Percentiles rank a stretch among this genome's conserved stretches.
phyloP scores from a whole-genome alignment of 1,284 basidiomycete species.

The Ustilago sp. region DNA sequence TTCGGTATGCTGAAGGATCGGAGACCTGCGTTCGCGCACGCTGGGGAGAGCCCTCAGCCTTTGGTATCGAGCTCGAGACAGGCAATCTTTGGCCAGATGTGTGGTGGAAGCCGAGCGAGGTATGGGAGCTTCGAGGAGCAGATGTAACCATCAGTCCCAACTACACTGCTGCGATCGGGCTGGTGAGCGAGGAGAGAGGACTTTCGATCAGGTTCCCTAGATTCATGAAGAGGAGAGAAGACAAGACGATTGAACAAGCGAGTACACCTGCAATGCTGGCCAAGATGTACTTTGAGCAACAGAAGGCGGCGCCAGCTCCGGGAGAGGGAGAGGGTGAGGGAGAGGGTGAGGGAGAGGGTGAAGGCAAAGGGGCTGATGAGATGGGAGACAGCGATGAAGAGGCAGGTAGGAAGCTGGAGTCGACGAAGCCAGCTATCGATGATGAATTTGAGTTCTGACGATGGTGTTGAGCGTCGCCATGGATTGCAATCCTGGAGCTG shows the following conservation, averaged over 20 bases:
- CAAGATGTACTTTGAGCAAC: constrained; percentile 60
- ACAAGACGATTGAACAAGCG: constrained; percentile 59
- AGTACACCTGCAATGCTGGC: constrained; percentile 56
- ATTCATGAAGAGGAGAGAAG: constrained; percentile 67
- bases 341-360: constrained; percentile 27
- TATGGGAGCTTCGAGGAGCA: constrained; percentile 81
- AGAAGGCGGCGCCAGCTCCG: constrained; percentile 34
- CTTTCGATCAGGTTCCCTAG: constrained; percentile 70
- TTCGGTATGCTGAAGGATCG: constrained; percentile 39
- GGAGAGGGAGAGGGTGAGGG: constrained; percentile 26
- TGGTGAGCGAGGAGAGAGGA: constrained; percentile 77
- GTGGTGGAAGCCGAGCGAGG: constrained; percentile 80
- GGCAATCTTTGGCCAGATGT: constrained; percentile 81
- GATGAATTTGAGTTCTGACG: constrained; percentile 30
- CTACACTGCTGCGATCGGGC: constrained; percentile 82
- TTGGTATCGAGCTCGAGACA: constrained; percentile 51
- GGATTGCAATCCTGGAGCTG: not conserved
- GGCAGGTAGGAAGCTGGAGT: not conserved
- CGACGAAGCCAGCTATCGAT: constrained; percentile 10
- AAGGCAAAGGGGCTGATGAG: constrained; percentile 13
- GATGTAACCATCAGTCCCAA: constrained; percentile 85
- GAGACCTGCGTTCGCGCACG: constrained; percentile 38
- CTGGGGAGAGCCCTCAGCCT: constrained; percentile 25
- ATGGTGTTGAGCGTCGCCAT: not conserved
- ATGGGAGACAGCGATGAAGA: constrained; percentile 21